phyloP scores from a whole-genome alignment of 441 rosid species.

The Pelargonium myrrhifolium region DNA sequence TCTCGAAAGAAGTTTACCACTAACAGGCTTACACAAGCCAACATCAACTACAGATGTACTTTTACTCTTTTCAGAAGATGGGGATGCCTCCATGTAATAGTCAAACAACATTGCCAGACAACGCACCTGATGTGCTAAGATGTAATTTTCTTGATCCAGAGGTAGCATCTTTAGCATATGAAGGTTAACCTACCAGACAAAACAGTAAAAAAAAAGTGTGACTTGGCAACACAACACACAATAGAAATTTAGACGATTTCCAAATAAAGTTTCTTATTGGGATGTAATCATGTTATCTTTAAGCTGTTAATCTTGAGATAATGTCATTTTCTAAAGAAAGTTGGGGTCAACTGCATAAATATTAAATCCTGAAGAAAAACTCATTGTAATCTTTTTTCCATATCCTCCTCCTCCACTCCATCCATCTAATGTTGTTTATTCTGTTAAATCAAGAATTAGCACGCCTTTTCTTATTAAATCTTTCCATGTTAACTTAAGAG shows the following conservation, averaged over 20 bases:
- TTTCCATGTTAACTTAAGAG: no score
- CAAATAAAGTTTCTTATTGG: neutral
- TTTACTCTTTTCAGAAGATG: slow-evolving; percentile 38
- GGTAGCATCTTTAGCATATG: slow-evolving; percentile 63
- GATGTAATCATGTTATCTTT: neutral
- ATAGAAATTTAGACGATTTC: neutral
- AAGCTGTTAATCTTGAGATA: neutral
- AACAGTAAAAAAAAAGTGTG: slow-evolving; percentile 7
- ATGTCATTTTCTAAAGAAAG: neutral
- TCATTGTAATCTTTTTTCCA: no score
- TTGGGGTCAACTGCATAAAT: no score
- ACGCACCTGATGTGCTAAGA: slow-evolving; percentile 60
- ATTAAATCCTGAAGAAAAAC: no score
- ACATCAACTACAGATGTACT: slow-evolving; percentile 57
- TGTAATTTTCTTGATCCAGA: slow-evolving; percentile 45
- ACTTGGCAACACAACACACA: neutral
- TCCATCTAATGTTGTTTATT: no score
- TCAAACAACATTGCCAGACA: slow-evolving; percentile 85
- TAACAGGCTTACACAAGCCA: slow-evolving; percentile 74
- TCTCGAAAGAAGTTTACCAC: slow-evolving; percentile 64
- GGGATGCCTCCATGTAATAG: slow-evolving; percentile 50
- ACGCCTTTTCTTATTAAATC: no score
- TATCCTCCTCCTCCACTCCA: no score
- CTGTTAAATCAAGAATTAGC: no score
- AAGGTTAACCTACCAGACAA: slow-evolving; percentile 58